Percentiles rank a stretch among this genome's conserved stretches.
Evolutionary conservation across 345 rosid genomes (phyloP).

Genomic region (Melastoma malabathricum): DNA sequence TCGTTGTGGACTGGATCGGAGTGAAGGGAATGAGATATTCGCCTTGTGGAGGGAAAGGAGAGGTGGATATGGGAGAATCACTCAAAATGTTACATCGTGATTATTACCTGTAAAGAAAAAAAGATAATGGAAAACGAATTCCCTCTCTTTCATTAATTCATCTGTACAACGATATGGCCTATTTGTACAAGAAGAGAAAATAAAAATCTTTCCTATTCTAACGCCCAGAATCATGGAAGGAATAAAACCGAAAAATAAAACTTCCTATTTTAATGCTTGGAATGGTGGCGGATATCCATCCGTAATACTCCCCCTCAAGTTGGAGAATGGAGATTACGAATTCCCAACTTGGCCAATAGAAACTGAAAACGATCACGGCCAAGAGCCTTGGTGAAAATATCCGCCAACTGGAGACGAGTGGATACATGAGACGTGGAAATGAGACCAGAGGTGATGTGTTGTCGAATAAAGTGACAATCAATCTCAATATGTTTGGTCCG

Average conservation of each 20-base stretch:
- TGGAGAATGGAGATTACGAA: not conserved
- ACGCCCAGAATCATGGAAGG: not conserved
- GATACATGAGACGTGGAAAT: not conserved
- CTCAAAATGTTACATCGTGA: too few relatives aligned
- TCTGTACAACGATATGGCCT: too few relatives aligned
- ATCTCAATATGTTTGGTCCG: too few relatives aligned
- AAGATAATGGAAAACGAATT: too few relatives aligned
- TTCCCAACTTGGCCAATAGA: slow-evolving; percentile 3
- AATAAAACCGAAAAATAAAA: not conserved
- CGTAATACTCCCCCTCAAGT: slow-evolving; percentile 4
- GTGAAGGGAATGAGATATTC: too few relatives aligned
- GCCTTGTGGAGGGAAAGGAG: not conserved
- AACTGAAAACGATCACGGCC: not conserved
- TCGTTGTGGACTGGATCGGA: too few relatives aligned
- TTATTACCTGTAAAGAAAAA: too few relatives aligned
- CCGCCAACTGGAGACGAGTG: not conserved
- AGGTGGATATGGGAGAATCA: too few relatives aligned
- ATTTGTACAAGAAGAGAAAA: too few relatives aligned
- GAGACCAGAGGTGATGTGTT: not conserved
- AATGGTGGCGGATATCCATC: not conserved
- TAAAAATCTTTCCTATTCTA: too few relatives aligned
- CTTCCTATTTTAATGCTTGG: not conserved
- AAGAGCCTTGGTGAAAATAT: not conserved
- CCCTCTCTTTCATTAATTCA: too few relatives aligned
- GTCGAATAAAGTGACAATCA: too few relatives aligned